Conservation (phyloP, 768 basidiomycete species). For the Dacryopinax spathularia region DNA sequence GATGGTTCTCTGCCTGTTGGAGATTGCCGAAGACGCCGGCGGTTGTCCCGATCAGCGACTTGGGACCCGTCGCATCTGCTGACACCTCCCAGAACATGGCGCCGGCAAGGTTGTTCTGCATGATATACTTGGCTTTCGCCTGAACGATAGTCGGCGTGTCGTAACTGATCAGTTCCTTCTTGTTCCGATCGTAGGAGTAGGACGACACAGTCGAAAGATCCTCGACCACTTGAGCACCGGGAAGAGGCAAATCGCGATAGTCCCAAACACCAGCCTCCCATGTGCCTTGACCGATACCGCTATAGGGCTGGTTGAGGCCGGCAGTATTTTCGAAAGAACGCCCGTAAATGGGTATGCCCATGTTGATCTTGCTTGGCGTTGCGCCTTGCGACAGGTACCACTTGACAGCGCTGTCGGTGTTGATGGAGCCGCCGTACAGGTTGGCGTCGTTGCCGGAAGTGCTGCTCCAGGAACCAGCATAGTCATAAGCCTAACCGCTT, state of each 20-base stretch:
- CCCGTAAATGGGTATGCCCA: conserved; percentile 74
- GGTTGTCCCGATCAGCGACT: conserved; percentile 44
- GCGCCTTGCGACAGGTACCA: conserved; percentile 50
- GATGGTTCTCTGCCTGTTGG: conserved; percentile 33
- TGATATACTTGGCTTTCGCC: conserved; percentile 55
- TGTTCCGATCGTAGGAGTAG: conserved; percentile 61
- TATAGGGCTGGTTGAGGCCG: conserved; percentile 48
- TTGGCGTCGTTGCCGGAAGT: conserved; percentile 45
- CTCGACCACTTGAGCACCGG: conserved; percentile 42
- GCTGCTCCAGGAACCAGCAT: conserved; percentile 64
- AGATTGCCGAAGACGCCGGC: conserved; percentile 36
- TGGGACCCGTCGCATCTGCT: conserved; percentile 40
- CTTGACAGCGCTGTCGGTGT: conserved; percentile 51
- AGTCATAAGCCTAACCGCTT: conserved; percentile 51
- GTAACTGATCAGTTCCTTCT: conserved; percentile 56
- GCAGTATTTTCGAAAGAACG: conserved; percentile 57
- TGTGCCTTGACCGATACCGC: conserved; percentile 59
- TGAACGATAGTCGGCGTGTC: conserved; percentile 56
- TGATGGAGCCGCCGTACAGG: conserved; percentile 51
- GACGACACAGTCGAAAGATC: conserved; percentile 56
- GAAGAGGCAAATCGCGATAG: conserved; percentile 55
- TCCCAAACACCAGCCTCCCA: conserved; percentile 50
- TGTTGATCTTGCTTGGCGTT: conserved; percentile 45
- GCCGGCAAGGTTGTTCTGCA: conserved; percentile 38
- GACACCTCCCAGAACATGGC: conserved; percentile 66